Conservation (phyloP, 2,329 filamentous ascomycete genomes). For the Beauveria rudraprayagi region DNA sequence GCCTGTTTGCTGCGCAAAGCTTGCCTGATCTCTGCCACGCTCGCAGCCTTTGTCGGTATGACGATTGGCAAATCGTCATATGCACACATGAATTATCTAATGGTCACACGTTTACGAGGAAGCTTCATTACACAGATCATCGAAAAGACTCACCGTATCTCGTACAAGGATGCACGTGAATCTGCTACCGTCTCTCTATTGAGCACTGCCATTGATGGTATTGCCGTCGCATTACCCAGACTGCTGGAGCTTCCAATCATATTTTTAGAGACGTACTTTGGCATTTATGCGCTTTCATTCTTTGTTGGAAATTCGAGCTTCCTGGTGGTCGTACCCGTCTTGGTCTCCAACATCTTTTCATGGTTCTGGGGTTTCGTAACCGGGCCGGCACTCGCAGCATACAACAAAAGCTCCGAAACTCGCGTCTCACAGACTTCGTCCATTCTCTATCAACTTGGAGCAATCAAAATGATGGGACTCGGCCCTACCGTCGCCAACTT, state of each 20-base stretch:
- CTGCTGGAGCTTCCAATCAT: background rate
- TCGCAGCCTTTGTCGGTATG: background rate
- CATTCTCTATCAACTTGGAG: background rate
- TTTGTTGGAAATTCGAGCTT: background rate
- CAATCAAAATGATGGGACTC: slow-evolving; percentile 9
- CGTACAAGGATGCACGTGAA: slow-evolving; percentile 23
- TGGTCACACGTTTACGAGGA: slow-evolving; percentile 25
- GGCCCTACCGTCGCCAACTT: background rate
- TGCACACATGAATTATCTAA: slow-evolving; percentile 14
- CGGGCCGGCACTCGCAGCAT: background rate
- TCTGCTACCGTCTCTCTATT: background rate
- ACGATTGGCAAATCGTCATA: background rate
- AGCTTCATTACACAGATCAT: slow-evolving; percentile 37
- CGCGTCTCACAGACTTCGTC: slow-evolving; percentile 1
- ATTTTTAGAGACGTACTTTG: background rate
- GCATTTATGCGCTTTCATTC: background rate
- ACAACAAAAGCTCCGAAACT: background rate
- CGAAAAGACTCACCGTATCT: slow-evolving; percentile 30
- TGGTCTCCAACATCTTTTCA: background rate
- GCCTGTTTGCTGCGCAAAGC: background rate
- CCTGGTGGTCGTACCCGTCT: background rate
- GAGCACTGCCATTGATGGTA: slow-evolving; percentile 5
- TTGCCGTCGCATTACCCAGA: background rate
- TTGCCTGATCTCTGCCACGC: background rate
- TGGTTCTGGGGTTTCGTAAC: background rate